Evolutionary conservation across 2,329 filamentous ascomycete species (phyloP).

Genomic region (Saccharata proteae): DNA sequence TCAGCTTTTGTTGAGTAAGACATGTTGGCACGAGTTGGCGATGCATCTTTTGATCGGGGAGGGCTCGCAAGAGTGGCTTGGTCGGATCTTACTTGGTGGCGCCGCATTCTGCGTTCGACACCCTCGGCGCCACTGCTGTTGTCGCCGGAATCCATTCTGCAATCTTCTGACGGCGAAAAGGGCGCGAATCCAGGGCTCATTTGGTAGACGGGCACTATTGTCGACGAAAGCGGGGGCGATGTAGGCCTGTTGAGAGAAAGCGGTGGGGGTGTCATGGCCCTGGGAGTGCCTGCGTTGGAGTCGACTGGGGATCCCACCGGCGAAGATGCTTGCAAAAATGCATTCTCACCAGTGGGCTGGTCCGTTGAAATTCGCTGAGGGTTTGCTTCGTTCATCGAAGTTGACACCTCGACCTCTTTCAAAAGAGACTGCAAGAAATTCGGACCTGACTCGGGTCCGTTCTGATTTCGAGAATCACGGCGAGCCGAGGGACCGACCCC

Average conservation of each 20-base stretch:
- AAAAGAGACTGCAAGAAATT: conserved; percentile 70
- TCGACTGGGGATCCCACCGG: conserved; percentile 54
- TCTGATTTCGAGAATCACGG: conserved; percentile 16
- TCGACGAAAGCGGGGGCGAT: conserved; percentile 58
- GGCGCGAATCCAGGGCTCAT: conserved; percentile 59
- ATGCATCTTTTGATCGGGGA: conserved; percentile 47
- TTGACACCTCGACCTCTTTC: conserved; percentile 44
- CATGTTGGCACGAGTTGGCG: conserved; percentile 54
- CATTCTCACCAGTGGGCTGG: conserved; percentile 25
- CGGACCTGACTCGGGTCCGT: conserved; percentile 19
- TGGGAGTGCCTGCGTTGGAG: conserved; percentile 54
- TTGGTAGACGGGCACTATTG: conserved; percentile 62
- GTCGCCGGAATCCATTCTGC: conserved; percentile 13
- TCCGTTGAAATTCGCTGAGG: conserved; percentile 8
- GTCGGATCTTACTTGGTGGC: conserved; percentile 14
- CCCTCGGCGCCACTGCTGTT: conserved; percentile 14
- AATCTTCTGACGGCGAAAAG: conserved; percentile 36
- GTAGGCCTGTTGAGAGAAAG: conserved; percentile 46
- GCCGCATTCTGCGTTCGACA: conserved; percentile 17
- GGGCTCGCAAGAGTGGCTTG: conserved; percentile 25
- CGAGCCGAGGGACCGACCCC: conserved; percentile 12
- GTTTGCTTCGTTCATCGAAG: conserved; percentile 1
- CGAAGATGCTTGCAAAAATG: conserved; percentile 40
- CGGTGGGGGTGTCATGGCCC: conserved; percentile 59
- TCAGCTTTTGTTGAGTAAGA: conserved; percentile 76